Conservation (phyloP, 192 early-diverging fungal genomes). For the Backusella tuberculispora region DNA sequence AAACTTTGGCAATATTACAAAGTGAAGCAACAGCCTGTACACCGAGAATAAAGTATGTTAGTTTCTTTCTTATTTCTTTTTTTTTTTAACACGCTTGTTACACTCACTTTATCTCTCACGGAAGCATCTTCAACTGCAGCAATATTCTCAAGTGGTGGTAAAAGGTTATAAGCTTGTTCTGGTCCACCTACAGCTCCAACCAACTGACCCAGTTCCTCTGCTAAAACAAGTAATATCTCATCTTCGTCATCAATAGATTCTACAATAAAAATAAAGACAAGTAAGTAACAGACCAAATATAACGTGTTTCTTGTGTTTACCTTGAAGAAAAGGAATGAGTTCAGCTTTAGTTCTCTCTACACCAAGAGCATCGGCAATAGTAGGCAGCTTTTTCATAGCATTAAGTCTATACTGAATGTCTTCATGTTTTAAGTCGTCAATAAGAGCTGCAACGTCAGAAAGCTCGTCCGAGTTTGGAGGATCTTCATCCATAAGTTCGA, state of each 20-base stretch:
- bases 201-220: slow-evolving; percentile 91
- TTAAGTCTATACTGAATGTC: slow-evolving; percentile 80
- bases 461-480: slow-evolving; percentile 38
- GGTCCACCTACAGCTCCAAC: slow-evolving; percentile 94
- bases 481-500: slow-evolving; percentile 34
- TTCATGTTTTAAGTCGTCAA: slow-evolving; percentile 93
- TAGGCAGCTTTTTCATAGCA: slow-evolving; percentile 77
- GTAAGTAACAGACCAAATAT: background rate
- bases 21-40: slow-evolving; percentile 90
- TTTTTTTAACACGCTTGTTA: too few relatives aligned
- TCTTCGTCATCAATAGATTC: slow-evolving; percentile 99
- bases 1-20: slow-evolving; percentile 73
- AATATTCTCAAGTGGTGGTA: slow-evolving; percentile 90
- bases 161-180: slow-evolving; percentile 79
- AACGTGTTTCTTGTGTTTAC: slow-evolving; percentile 43
- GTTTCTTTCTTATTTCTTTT: too few relatives aligned
- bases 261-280: slow-evolving; percentile 38
- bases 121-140: slow-evolving; percentile 96
- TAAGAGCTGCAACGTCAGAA: slow-evolving; percentile 86
- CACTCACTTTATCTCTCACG: slow-evolving; percentile 89
- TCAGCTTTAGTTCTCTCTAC: slow-evolving; percentile 91
- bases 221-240: slow-evolving; percentile 89
- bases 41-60: slow-evolving; percentile 19
- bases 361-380: slow-evolving; percentile 93
- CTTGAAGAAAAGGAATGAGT: slow-evolving; percentile 96